These are phyloP conservation scores for Russula dissimulans DNA, from an alignment of 768 basidiomycete genomes.

Conservation along the genomic window DNA sequence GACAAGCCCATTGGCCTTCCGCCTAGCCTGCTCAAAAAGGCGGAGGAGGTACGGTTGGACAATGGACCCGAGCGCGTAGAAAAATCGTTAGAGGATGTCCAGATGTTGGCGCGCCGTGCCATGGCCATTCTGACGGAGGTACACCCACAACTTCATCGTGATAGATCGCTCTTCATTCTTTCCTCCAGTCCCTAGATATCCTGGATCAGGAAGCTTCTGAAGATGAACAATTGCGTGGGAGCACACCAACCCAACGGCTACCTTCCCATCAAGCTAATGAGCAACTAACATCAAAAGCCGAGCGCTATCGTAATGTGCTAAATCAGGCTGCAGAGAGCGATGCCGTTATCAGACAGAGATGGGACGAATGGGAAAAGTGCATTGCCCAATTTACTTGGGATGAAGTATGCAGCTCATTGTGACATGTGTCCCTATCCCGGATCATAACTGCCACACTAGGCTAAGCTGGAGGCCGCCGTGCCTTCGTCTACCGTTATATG, in stretches of 20 bases:
- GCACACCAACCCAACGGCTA: constrained; percentile 38
- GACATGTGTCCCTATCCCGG: background rate
- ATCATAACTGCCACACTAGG: constrained; percentile 31
- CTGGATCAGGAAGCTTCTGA: constrained; percentile 86
- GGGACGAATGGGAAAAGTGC: constrained; percentile 77
- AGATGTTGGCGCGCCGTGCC: constrained; percentile 54
- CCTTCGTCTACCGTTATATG: constrained; percentile 43
- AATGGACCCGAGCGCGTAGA: constrained; percentile 69
- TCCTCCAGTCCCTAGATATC: constrained; percentile 69
- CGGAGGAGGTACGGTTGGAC: constrained; percentile 72
- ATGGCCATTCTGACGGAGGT: constrained; percentile 68
- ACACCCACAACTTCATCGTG: constrained; percentile 1
- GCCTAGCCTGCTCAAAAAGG: constrained; percentile 75
- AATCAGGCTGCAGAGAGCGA: constrained; percentile 69
- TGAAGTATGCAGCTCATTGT: constrained; percentile 32
- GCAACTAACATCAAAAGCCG: constrained; percentile 60
- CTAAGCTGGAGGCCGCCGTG: constrained; percentile 53
- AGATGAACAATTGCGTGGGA: constrained; percentile 60
- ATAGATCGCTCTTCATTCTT: background rate
- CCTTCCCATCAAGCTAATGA: constrained; percentile 76
- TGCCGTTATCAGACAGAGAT: constrained; percentile 66
- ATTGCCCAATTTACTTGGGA: constrained; percentile 65
- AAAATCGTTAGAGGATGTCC: constrained; percentile 62
- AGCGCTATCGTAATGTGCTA: constrained; percentile 64
- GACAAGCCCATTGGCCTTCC: constrained; percentile 84